These are phyloP conservation scores for Cornus florida DNA, from an alignment of 148 eudicot genomes.

Conservation along the genomic window DNA sequence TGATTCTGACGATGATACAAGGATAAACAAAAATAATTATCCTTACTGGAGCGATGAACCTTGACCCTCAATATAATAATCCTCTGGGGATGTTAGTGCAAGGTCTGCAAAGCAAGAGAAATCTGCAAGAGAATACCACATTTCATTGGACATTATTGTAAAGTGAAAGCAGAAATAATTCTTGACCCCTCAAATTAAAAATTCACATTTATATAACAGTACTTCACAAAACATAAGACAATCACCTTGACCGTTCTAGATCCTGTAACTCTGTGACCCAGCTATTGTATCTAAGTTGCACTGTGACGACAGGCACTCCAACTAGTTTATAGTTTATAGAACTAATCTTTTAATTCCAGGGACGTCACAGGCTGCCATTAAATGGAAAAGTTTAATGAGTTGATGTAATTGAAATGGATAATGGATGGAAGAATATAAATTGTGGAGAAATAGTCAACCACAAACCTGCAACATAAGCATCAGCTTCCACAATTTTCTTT, in stretches of 20 bases:
- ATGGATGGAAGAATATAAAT: background rate
- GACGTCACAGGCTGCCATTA: slow-evolving; percentile 86
- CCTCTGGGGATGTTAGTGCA: slow-evolving; percentile 19
- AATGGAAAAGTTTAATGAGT: slow-evolving; percentile 7
- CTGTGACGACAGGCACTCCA: slow-evolving; percentile 97
- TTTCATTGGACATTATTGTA: background rate
- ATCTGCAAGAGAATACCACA: slow-evolving; percentile 39
- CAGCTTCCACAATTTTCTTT: slow-evolving; percentile 84
- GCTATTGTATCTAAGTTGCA: slow-evolving; percentile 92
- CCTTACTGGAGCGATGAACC: slow-evolving; percentile 97
- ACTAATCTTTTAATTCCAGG: slow-evolving; percentile 95
- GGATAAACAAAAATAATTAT: background rate
- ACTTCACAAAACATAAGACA: background rate
- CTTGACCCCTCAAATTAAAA: background rate
- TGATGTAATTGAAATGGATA: background rate
- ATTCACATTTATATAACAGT: background rate
- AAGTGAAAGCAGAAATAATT: background rate
- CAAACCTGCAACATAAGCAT: slow-evolving; percentile 97
- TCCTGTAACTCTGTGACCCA: slow-evolving; percentile 98
- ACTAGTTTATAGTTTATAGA: slow-evolving; percentile 87
- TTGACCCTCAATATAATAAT: slow-evolving; percentile 88
- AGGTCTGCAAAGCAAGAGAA: slow-evolving; percentile 99
- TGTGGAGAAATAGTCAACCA: slow-evolving; percentile 10
- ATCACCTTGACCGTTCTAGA: too few species aligned
- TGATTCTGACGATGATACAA: background rate